Conservation (phyloP, 176 grass and related monocot species). For the Tillandsia fasciculata region DNA sequence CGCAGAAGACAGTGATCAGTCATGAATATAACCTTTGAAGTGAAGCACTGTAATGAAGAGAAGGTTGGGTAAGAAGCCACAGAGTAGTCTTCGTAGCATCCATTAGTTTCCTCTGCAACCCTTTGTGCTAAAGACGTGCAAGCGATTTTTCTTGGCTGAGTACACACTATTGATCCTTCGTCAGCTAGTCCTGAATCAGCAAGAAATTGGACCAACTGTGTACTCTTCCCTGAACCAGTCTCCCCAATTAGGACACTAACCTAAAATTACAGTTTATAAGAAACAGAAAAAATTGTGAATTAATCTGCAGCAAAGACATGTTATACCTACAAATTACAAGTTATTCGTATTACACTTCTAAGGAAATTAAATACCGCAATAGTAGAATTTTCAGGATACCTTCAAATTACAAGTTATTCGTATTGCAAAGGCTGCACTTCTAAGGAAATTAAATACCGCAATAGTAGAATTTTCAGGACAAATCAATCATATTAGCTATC, state of each 20-base stretch:
- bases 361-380: too few relatives aligned
- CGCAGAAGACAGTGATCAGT: conserved; percentile 24
- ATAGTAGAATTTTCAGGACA: too few relatives aligned
- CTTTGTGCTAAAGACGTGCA: conserved; percentile 21
- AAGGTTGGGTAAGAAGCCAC: conserved; percentile 5
- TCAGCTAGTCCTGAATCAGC: conserved; percentile 38
- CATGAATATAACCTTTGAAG: conserved; percentile 17
- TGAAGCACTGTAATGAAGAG: conserved; percentile 1
- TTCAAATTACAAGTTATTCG: too few relatives aligned
- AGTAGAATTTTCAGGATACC: too few relatives aligned
- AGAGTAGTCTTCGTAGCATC: conserved; percentile 14
- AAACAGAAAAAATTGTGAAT: neutral
- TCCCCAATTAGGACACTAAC: conserved; percentile 44
- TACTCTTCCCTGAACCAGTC: conserved; percentile 62
- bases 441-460: too few relatives aligned
- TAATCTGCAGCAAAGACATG: too few relatives aligned
- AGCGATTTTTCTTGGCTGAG: conserved; percentile 28
- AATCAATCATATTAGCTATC: too few relatives aligned
- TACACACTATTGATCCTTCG: conserved; percentile 38
- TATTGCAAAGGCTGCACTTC: too few relatives aligned
- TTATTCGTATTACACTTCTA: too few relatives aligned
- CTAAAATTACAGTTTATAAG: conserved; percentile 7
- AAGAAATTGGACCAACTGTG: conserved; percentile 64
- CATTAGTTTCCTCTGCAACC: conserved; percentile 23
- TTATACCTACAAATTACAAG: too few relatives aligned